phyloP scores from a whole-genome alignment of 441 rosid genomes.

The Populus hybrid region DNA sequence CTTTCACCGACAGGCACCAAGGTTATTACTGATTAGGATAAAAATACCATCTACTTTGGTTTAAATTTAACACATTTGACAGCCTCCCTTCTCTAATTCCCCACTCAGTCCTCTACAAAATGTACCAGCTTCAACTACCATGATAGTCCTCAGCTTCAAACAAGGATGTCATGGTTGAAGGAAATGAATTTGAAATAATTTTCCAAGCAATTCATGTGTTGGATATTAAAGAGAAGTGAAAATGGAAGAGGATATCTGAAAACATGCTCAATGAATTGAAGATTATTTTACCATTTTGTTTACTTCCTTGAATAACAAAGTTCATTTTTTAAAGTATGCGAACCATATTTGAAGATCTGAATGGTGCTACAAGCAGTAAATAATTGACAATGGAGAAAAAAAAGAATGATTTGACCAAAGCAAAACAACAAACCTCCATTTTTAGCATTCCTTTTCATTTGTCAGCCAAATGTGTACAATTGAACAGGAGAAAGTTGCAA shows the following conservation, averaged over 20 bases:
- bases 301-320: background rate
- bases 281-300: background rate
- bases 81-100: background rate
- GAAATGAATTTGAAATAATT: background rate
- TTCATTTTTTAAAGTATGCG: background rate
- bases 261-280: background rate
- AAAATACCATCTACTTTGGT: background rate
- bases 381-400: background rate
- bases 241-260: background rate
- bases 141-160: background rate
- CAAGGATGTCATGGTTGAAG: background rate
- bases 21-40: background rate
- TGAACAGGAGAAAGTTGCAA: background rate
- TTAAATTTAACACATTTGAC: no score
- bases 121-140: background rate
- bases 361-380: background rate
- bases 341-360: background rate
- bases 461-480: background rate
- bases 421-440: background rate
- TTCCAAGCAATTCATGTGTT: background rate
- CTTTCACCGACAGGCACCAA: background rate
- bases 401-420: background rate
- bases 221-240: background rate
- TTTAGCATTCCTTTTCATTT: background rate
- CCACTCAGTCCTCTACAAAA: background rate